phyloP scores from a whole-genome alignment of 257 asterid species.

The Fraxinus pennsylvanica region DNA sequence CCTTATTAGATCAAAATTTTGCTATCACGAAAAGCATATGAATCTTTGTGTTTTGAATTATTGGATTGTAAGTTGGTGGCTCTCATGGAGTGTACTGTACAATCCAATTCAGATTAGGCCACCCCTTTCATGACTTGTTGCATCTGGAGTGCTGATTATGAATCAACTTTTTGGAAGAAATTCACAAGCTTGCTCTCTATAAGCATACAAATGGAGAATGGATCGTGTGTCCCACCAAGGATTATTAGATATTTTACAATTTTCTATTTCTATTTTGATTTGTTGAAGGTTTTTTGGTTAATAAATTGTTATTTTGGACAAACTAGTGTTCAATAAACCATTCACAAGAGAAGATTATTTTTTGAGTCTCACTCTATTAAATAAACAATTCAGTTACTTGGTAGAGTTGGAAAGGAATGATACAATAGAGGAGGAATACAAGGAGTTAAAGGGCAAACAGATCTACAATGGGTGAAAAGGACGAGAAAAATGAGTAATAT shows the following conservation, averaged over 20 bases:
- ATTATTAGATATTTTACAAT: background rate
- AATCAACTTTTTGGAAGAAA: background rate
- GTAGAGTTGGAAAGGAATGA: background rate
- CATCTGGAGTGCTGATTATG: conserved; percentile 27
- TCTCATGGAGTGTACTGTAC: conserved; percentile 38
- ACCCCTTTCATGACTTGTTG: conserved; percentile 30
- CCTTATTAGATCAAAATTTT: too few species aligned
- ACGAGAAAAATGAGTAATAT: too few species aligned
- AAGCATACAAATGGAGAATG: conserved; percentile 3
- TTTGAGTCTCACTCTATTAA: background rate
- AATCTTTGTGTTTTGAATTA: conserved; percentile 1
- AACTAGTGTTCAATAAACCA: background rate
- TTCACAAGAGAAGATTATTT: background rate
- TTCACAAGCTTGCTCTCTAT: background rate
- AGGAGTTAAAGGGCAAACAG: background rate
- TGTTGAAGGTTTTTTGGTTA: background rate
- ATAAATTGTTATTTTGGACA: background rate
- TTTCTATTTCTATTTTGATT: background rate
- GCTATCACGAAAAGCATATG: background rate
- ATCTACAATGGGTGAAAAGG: background rate
- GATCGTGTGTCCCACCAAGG: background rate
- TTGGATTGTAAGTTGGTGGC: conserved; percentile 34
- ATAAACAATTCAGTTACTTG: background rate
- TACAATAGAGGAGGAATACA: background rate
- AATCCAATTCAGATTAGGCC: conserved; percentile 24